A percentile compares a stretch with the other conserved stretches of the same genome.
Conservation (phyloP, 208 protist genomes). For the Plasmodiophora brassicae region DNA sequence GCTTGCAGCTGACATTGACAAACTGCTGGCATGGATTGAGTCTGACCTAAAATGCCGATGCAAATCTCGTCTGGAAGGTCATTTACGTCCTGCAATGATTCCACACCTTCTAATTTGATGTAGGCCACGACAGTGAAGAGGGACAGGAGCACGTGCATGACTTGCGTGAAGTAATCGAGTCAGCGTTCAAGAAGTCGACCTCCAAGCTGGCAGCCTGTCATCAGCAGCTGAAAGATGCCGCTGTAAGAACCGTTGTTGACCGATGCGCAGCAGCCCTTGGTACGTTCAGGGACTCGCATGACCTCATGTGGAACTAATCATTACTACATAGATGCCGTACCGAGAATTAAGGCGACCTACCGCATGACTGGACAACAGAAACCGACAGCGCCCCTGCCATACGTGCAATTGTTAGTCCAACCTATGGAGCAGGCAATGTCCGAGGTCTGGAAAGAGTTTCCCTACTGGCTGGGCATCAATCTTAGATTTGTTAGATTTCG, state of each 20-base stretch:
- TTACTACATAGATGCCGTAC: not conserved
- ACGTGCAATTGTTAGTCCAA: not conserved
- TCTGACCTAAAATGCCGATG: too few species aligned
- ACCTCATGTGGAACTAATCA: not conserved
- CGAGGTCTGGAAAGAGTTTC: too few species aligned
- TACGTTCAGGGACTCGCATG: not conserved
- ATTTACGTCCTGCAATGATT: too few species aligned
- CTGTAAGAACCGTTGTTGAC: not conserved
- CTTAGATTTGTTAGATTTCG: not conserved
- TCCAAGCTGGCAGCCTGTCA: too few species aligned
- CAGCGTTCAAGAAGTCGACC: too few species aligned
- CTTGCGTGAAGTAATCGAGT: too few species aligned
- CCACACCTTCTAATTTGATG: too few species aligned
- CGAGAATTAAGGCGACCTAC: slow-evolving; percentile 1
- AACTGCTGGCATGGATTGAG: too few species aligned
- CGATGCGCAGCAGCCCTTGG: not conserved
- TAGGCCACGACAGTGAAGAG: too few species aligned
- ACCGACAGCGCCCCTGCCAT: not conserved
- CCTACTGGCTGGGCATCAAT: not conserved
- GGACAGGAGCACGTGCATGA: too few species aligned
- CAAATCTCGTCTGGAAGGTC: too few species aligned
- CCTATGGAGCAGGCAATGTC: not conserved
- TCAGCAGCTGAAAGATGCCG: not conserved
- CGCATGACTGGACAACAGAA: not conserved
- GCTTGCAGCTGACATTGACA: too few species aligned